Evolutionary conservation across 768 basidiomycete species (phyloP).

Genomic region (Russula sp.): DNA sequence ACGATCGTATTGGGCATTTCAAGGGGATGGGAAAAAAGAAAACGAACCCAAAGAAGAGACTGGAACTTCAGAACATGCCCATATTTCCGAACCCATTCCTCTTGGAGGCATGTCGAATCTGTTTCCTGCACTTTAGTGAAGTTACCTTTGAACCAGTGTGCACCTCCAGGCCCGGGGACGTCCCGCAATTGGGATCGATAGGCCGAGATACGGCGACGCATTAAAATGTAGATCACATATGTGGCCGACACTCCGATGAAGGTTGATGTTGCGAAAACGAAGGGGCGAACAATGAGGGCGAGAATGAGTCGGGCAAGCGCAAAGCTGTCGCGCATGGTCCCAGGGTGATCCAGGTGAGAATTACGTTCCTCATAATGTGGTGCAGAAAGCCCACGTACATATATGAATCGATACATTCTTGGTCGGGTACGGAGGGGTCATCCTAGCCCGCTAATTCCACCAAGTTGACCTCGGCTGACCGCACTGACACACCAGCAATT

Average conservation of each 20-base stretch:
- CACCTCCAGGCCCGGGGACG: constrained; percentile 15
- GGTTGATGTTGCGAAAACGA: neutral
- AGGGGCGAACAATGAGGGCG: neutral
- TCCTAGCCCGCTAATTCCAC: neutral
- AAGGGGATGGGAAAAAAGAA: neutral
- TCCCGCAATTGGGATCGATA: constrained; percentile 11
- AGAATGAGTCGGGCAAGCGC: neutral
- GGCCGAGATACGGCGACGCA: neutral
- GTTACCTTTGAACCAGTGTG: constrained; percentile 14
- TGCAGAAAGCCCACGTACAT: neutral
- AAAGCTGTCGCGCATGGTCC: neutral
- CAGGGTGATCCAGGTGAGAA: neutral
- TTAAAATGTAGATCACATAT: neutral
- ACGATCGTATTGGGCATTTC: neutral
- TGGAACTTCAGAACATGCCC: constrained; percentile 20
- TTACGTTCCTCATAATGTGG: neutral
- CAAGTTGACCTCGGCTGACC: neutral
- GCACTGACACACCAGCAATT: too few species aligned
- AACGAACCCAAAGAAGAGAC: constrained; percentile 17
- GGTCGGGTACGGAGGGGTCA: neutral
- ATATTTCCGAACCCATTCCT: constrained; percentile 26
- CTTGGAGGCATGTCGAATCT: constrained; percentile 17
- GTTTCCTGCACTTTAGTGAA: constrained; percentile 10
- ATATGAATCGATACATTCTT: neutral
- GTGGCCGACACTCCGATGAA: neutral